phyloP scores from a whole-genome alignment of 495 filamentous ascomycete species.

The Podospora didyma region DNA sequence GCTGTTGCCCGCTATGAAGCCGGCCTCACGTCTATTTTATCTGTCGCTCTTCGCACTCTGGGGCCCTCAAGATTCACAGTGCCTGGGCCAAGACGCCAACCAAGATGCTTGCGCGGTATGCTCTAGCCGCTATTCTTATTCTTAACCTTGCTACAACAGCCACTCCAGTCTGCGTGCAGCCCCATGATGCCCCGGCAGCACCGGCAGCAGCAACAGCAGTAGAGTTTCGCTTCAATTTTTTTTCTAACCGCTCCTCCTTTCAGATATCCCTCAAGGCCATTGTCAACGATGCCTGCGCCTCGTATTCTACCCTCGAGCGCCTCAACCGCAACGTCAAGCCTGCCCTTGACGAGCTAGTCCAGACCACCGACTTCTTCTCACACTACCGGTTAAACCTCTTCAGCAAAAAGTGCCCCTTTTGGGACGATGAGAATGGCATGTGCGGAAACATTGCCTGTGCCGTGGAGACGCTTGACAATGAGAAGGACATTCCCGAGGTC shows the following conservation, averaged over 20 bases:
- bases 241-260: constrained; percentile 37
- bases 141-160: constrained; percentile 18
- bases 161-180: constrained; percentile 4
- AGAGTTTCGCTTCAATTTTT: background rate
- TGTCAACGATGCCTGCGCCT: constrained; percentile 85
- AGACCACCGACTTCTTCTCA: constrained; percentile 92
- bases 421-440: constrained; percentile 88
- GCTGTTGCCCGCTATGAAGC: constrained; percentile 50
- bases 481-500: constrained; percentile 85
- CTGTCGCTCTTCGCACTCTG: constrained; percentile 73
- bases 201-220: constrained; percentile 5
- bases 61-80: constrained; percentile 43
- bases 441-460: constrained; percentile 97
- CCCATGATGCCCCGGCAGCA: constrained; percentile 13
- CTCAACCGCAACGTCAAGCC: constrained; percentile 76
- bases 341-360: constrained; percentile 75
- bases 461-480: constrained; percentile 93
- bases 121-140: constrained; percentile 18
- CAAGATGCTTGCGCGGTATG: constrained; percentile 48
- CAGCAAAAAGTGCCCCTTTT: constrained; percentile 92
- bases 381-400: constrained; percentile 97
- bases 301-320: constrained; percentile 81
- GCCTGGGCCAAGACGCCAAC: constrained; percentile 25
- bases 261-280: constrained; percentile 54
- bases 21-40: constrained; percentile 66